Conservation (phyloP, 2,329 filamentous ascomycete genomes). For the Scopulariopsis brevicaulis region DNA sequence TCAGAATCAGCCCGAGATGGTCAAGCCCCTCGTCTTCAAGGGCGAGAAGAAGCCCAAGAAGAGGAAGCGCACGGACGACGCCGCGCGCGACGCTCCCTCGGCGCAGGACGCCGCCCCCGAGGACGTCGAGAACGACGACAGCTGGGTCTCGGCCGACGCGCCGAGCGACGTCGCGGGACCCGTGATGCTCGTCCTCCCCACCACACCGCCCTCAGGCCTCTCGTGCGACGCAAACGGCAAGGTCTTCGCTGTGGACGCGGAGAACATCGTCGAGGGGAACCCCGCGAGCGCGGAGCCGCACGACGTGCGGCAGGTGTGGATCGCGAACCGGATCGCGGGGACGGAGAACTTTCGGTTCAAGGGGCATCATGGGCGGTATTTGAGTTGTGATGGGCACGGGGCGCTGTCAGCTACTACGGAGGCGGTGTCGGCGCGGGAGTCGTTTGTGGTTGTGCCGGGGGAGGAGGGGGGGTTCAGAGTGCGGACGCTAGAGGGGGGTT, state of each 20-base stretch:
- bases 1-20: slow-evolving; percentile 37
- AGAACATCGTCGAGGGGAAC: slow-evolving; percentile 81
- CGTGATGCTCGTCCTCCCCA: slow-evolving; percentile 70
- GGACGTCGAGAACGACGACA: slow-evolving; percentile 56
- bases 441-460: slow-evolving; percentile 51
- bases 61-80: slow-evolving; percentile 59
- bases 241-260: slow-evolving; percentile 70
- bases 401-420: slow-evolving; percentile 65
- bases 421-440: slow-evolving; percentile 75
- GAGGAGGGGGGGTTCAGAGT: slow-evolving; percentile 46
- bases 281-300: slow-evolving; percentile 83
- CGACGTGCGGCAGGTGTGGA: slow-evolving; percentile 92
- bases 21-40: slow-evolving; percentile 89
- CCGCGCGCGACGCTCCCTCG: slow-evolving; percentile 22
- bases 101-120: slow-evolving; percentile 15
- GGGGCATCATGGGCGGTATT: slow-evolving; percentile 79
- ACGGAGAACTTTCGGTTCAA: slow-evolving; percentile 79
- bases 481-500: slow-evolving; percentile 62
- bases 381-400: slow-evolving; percentile 77
- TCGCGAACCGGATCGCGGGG: slow-evolving; percentile 73
- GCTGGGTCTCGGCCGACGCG: slow-evolving; percentile 79
- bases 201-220: slow-evolving; percentile 60
- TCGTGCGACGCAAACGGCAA: slow-evolving; percentile 80
- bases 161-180: slow-evolving; percentile 69
- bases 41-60: slow-evolving; percentile 95